Base-by-base conservation (phyloP, 2,329 filamentous ascomycete genomes). In the Epichloe hybrida region DNA sequence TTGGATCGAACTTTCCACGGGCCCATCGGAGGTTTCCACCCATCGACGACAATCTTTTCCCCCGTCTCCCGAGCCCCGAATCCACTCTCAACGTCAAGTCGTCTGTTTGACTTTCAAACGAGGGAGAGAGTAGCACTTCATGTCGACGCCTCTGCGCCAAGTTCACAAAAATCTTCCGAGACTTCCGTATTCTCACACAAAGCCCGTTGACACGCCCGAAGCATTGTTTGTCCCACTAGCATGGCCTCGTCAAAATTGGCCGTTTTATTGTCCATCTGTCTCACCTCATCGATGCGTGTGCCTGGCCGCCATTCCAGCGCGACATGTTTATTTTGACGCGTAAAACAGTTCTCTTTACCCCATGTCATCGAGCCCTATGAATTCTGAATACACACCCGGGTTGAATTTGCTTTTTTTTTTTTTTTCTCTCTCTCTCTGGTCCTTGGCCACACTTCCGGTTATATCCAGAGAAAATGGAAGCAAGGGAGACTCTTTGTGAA, bases 1-100 rank as follows among this genome's bases (percentile, higher is more conserved):
- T 13, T 17, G 7, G 45, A 46, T 46, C 45, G 45, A 46, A 46
- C 13, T 46, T 45, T 46, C 45, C 45, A 46, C 15, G 45, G 45
- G 31, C 31, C 45, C 45, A 46, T 46, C 45, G 45, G 45, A 4
- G 31, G 5, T 31, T 13, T 21, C 11, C 11, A 31, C 20, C 31
- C 31, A 44, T 44, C 13, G 20, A 37, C 46, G 35, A 27, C 23
- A 5, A 17, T 48, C 21, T n/a, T 46, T 27, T 17, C 17, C 15
- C 20, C 31, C n/a, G 12, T 12, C 31, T 34, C n/a, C 13, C 6
- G 20, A 20, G 3, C 17, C 44, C 8, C 34, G 31, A 36, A 21
- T n/a, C 39, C 36, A 38, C 36, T 38, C 36, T 38, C 36, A 8
- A 38, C 36, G 36, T 38, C 36, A 38, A 31, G 27, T 31, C 27